Conservation (phyloP, 2,329 filamentous ascomycete genomes). For the Lachnellula arida region DNA sequence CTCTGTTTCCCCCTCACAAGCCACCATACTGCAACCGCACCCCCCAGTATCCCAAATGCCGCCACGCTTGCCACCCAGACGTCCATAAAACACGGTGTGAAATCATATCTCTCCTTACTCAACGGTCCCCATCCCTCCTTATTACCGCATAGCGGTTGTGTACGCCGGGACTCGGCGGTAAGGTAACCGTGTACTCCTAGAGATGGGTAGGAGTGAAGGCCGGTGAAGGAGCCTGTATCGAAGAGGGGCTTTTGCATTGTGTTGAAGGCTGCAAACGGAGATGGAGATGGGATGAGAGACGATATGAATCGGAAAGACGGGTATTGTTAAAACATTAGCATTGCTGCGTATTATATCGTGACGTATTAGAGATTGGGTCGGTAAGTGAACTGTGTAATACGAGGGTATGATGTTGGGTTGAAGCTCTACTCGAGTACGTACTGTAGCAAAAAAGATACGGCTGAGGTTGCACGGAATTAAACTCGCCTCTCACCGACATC, state of each 20-base stretch:
- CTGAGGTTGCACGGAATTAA: too few species aligned
- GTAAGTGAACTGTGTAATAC: too few species aligned
- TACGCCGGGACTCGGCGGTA: slow-evolving; percentile 33
- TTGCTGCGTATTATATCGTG: too few species aligned
- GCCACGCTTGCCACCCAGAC: slow-evolving; percentile 78
- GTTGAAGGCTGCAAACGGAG: neutral
- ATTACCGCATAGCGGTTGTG: slow-evolving; percentile 79
- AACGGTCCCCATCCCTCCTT: slow-evolving; percentile 93
- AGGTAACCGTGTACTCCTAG: slow-evolving; percentile 56
- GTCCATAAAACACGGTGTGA: slow-evolving; percentile 96
- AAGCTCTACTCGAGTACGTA: too few species aligned
- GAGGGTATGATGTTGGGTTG: too few species aligned
- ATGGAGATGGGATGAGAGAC: neutral
- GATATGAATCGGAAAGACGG: neutral
- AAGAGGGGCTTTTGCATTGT: slow-evolving; percentile 20
- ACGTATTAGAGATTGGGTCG: too few species aligned
- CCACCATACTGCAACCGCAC: slow-evolving; percentile 74
- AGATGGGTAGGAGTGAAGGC: slow-evolving; percentile 43
- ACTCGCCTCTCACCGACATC: too few species aligned
- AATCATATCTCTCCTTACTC: slow-evolving; percentile 82
- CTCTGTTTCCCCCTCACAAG: slow-evolving; percentile 65
- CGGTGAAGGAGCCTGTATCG: slow-evolving; percentile 57
- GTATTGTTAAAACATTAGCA: neutral
- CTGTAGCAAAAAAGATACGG: too few species aligned
- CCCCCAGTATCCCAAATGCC: slow-evolving; percentile 72